Base-by-base conservation (phyloP, 257 asterid species). In the Solanum medicagineum region DNA sequence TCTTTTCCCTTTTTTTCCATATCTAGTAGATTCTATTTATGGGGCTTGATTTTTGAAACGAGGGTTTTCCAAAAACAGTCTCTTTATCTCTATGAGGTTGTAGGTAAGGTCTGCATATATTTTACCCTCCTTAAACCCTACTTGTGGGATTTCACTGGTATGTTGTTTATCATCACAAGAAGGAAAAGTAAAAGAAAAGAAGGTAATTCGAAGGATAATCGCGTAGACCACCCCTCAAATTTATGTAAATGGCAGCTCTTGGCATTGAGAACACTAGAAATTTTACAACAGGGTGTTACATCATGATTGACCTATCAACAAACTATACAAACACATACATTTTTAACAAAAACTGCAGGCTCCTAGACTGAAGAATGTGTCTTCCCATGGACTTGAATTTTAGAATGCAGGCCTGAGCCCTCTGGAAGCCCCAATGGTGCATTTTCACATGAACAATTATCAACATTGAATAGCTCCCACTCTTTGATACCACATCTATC, bases 381-480 rank as follows among this genome's bases (percentile, higher is more conserved):
- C 32, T 62, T 59, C n/a, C 66, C 91, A 40, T 81, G 81, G 74
- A 90, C 87, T 63, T 81, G 83, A 77, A 94, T 89, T 87, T 88
- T 91, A 36, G 12, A 40, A 87, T 93, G 98, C 92, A 96, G 84
- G 13, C 93, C 86, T 11, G 95, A 91, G 80, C 94, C 98, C 80
- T 91, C 94, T 0, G 98, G 98, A 87, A 93, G 84, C 49, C 93
- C 96, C 42, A 96, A 86, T 29, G 98, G 98, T 42, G 97, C 93
- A 89, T 93, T 86, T 86, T 86, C 75, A 65, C 98, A 96, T 0
- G 90, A 94, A 75, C 91, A 92, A 84, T 96, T 96, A 85, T 96
- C 98, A 53, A 96, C 99, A 66, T 19, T 70, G 85, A 90, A 96
- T 20, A 96, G 89, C 91, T 95, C 99, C 98, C 98, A 95, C 84